A percentile compares a stretch with the other conserved stretches of the same genome.
Evolutionary conservation across 2,329 filamentous ascomycete genomes (phyloP).

Genomic region (Paracoccidioides brasiliensis): DNA sequence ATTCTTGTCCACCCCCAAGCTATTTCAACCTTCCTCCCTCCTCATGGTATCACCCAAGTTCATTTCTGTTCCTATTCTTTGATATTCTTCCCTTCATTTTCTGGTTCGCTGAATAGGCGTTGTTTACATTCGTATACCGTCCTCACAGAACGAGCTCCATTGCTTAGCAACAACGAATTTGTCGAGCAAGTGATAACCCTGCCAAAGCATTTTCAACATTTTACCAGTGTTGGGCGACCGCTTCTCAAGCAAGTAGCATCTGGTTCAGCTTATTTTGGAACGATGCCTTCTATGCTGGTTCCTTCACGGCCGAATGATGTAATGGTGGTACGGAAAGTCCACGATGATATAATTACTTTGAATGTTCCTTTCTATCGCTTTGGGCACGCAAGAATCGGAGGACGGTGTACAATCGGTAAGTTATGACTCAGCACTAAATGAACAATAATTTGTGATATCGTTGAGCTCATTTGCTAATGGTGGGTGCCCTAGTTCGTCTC

Average conservation of each 20-base stretch:
- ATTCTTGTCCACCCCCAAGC: not conserved
- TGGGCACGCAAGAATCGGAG: constrained; percentile 68
- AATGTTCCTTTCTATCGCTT: constrained; percentile 69
- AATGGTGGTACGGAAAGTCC: constrained; percentile 77
- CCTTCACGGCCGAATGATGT: constrained; percentile 62
- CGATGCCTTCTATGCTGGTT: constrained; percentile 52
- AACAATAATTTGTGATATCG: not conserved
- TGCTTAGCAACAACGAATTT: not conserved
- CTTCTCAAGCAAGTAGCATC: constrained; percentile 2
- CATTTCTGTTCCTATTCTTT: too few relatives aligned
- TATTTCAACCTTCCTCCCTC: too few relatives aligned
- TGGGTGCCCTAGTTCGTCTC: constrained; percentile 51
- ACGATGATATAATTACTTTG: constrained; percentile 48
- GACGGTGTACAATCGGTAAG: constrained; percentile 67
- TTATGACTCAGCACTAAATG: constrained; percentile 17
- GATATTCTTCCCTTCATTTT: not conserved
- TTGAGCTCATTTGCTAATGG: not conserved
- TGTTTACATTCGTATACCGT: not conserved
- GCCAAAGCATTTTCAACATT: not conserved
- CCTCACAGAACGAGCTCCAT: not conserved
- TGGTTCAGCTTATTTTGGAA: constrained; percentile 12
- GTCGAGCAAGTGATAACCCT: not conserved
- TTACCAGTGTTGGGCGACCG: not conserved
- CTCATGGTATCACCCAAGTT: not conserved
- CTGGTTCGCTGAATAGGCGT: not conserved